These are phyloP conservation scores for Paramyrothecium sp. DNA, from an alignment of 2,329 filamentous ascomycete species.

Conservation along the genomic window DNA sequence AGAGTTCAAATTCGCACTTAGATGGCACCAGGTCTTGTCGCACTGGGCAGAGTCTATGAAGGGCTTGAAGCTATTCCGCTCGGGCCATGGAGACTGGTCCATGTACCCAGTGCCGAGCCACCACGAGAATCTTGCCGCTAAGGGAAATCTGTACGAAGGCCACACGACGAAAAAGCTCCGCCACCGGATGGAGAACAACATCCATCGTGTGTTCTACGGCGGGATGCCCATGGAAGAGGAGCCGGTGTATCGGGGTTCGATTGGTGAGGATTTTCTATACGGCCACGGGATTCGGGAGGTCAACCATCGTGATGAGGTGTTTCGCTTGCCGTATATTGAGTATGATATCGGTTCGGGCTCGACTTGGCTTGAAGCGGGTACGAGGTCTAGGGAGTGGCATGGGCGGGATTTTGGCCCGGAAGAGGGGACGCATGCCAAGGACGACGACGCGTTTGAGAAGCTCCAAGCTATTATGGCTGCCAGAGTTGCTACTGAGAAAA, in stretches of 20 bases:
- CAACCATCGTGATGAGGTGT: neutral
- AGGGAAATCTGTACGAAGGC: neutral
- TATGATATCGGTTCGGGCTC: neutral
- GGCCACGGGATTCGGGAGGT: neutral
- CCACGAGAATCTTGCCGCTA: neutral
- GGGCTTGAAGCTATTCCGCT: neutral
- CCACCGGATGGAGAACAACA: neutral
- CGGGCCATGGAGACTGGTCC: neutral
- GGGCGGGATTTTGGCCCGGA: neutral
- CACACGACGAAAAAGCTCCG: neutral
- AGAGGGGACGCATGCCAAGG: neutral
- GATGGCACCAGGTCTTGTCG: neutral
- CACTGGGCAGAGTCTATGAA: neutral
- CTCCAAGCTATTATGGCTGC: too few relatives aligned
- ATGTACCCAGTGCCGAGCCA: neutral
- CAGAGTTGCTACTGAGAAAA: too few relatives aligned
- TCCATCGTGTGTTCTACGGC: neutral
- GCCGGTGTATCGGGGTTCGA: neutral
- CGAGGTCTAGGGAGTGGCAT: neutral
- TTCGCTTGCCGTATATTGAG: neutral
- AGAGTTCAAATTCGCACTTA: neutral
- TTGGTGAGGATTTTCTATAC: neutral
- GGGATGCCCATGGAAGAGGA: neutral
- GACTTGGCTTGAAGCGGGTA: neutral
- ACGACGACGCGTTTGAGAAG: neutral